A percentile compares a stretch with the other conserved stretches of the same genome.
Evolutionary conservation across 345 rosid species (phyloP).

Genomic region (Eucalyptus cloeziana): DNA sequence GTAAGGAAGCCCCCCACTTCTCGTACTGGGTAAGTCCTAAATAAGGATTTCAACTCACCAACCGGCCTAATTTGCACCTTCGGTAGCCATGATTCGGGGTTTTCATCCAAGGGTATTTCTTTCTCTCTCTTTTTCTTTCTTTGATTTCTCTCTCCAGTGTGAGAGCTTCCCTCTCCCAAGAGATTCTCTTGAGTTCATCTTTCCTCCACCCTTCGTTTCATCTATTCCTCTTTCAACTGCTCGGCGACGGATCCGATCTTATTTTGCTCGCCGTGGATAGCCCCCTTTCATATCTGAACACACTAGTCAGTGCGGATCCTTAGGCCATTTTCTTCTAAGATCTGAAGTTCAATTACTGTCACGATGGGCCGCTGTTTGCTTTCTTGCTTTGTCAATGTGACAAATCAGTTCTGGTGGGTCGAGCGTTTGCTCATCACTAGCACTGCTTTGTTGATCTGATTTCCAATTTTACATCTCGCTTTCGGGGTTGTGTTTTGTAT

Average conservation of each 20-base stretch:
- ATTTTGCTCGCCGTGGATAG: not conserved
- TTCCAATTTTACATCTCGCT: not conserved
- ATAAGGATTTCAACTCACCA: not conserved
- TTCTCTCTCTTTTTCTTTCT: too few species aligned
- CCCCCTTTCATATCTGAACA: not conserved
- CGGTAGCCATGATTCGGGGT: not conserved
- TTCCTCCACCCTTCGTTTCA: not conserved
- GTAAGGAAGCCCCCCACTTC: not conserved
- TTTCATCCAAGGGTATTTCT: not conserved
- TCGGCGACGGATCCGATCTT: not conserved
- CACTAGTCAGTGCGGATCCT: not conserved
- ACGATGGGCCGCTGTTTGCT: not conserved
- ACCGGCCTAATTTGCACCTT: not conserved
- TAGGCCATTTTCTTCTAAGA: not conserved
- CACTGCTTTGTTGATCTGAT: not conserved
- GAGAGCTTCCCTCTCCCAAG: too few species aligned
- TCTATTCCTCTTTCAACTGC: not conserved
- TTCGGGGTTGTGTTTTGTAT: not conserved
- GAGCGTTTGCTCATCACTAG: not conserved
- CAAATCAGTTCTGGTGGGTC: not conserved
- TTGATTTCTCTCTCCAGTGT: too few species aligned
- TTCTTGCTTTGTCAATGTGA: not conserved
- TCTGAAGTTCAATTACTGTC: not conserved
- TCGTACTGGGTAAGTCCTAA: not conserved
- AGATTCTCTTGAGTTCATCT: too few species aligned